Base-by-base conservation (phyloP, 768 basidiomycete genomes). In the Lactifluus hygrophoroides region DNA sequence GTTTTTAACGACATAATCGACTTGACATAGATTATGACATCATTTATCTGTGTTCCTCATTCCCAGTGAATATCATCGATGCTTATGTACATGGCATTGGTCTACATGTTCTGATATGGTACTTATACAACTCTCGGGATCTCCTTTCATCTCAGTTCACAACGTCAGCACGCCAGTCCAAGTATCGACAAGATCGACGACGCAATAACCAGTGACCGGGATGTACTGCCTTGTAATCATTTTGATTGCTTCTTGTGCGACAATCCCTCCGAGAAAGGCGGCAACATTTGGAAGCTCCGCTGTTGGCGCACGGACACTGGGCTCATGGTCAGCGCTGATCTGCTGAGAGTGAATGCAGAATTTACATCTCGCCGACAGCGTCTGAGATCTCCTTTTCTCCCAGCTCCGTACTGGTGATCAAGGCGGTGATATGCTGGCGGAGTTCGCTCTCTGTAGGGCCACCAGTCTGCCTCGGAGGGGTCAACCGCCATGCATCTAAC, bases 181-280 rank as follows among this genome's bases (percentile, higher is more conserved):
- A 19, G 83, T 84, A 51, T 87, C 87, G 28, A 91, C 77, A 61
- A 96, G 78, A 72, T 98, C 94, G 48, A 95, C 75, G 23, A 91
- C 77, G 65, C 88, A 90, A 63, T 86, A 86, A 14, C 91, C 90
- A 60, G 86, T 82, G 62, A 95, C 80, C 8, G 96, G 94, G 14
- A 94, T 80, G 69, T 99, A 99, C 71, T 99, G 96, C 66, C 83
- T 85, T 57, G 95, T 99, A 66, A 95, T 86, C 73, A 98, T 79
- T 79, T 99, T 98, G 78, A 98, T 98, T 6, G 85, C 84, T 69
- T 99, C 96, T 66, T 99, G 96, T 25, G 94, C 93, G 19, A 97
- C 86, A 35, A 98, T 71, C 2, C 96, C 96, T 1, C 96, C 96
- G 0, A 97, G 75, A 67, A 98, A 83, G 2, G 94, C 94, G 0